Percentiles rank a stretch among this genome's conserved stretches.
Evolutionary conservation across 106 monocot species (phyloP).

Genomic region (Acorus calamus): DNA sequence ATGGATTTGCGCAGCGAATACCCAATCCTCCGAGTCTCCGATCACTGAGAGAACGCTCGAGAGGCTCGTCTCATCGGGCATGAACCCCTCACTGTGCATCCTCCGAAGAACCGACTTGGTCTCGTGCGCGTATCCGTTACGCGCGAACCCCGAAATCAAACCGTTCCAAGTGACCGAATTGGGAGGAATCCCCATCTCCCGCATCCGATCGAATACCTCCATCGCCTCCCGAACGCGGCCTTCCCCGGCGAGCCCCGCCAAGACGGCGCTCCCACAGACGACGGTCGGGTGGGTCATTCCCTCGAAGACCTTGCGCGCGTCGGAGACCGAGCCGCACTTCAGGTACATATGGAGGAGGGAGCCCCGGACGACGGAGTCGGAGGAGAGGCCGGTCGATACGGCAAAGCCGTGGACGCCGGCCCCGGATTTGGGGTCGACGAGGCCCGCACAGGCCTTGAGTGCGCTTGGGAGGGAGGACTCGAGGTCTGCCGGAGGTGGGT

Average conservation of each 20-base stretch:
- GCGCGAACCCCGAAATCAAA: slow-evolving; percentile 47
- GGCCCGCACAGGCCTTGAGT: slow-evolving; percentile 5
- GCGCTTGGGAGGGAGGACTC: not conserved
- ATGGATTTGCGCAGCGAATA: slow-evolving; percentile 43
- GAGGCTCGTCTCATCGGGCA: slow-evolving; percentile 28
- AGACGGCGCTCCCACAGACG: slow-evolving; percentile 51
- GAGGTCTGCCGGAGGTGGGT: not conserved
- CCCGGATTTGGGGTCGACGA: slow-evolving; percentile 42
- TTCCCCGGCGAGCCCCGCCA: slow-evolving; percentile 21
- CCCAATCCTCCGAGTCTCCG: slow-evolving; percentile 29
- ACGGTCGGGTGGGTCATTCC: slow-evolving; percentile 30
- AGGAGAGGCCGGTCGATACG: slow-evolving; percentile 10
- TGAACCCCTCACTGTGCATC: slow-evolving; percentile 40
- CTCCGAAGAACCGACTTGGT: slow-evolving; percentile 15
- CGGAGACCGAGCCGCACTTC: slow-evolving; percentile 14
- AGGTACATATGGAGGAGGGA: slow-evolving; percentile 62
- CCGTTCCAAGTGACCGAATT: slow-evolving; percentile 74
- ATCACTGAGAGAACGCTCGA: slow-evolving; percentile 47
- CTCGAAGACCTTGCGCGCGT: slow-evolving; percentile 45
- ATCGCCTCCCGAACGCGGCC: slow-evolving; percentile 20
- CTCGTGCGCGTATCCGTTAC: slow-evolving; percentile 24
- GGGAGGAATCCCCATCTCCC: slow-evolving; percentile 22
- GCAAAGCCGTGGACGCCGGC: slow-evolving; percentile 41
- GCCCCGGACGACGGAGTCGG: slow-evolving; percentile 44
- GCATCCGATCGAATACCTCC: slow-evolving; percentile 29